Base-by-base conservation (phyloP, 495 filamentous ascomycete species). In the Aspergillus haitiensis region DNA sequence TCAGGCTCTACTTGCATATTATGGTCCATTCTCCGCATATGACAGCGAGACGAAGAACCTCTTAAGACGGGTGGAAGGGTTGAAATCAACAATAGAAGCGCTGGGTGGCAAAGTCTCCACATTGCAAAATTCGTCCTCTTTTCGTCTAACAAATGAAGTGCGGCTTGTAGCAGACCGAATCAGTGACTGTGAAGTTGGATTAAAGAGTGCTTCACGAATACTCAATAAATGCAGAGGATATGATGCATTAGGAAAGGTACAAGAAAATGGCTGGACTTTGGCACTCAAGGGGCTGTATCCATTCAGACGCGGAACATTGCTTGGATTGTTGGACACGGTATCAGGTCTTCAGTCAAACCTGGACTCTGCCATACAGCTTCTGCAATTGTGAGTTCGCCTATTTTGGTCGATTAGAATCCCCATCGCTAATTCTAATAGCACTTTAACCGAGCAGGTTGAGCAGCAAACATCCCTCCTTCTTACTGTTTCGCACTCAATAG, bases 1-100 rank as follows among this genome's bases (percentile, higher is more conserved):
- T 33, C 59, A 68, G 35, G 61, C 59, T 10, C 52, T 72, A 0
- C 3, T 63, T 6, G 40, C 58, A 11, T 72, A 67, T 40, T 68
- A 65, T 40, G 58, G 54, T 1, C 33, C 63, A 8, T 70, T 49
- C 34, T 55, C 52, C n/a, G 42, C 35, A 6, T 59, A 63, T n/a
- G 34, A 59, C 50, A n/a, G 56, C 27, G 44, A 70, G 13, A 64
- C 37, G 37, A 52, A 62, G 11, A 16, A 33, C 3, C 42, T 59
- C 34, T 27, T 45, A 13, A 31, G 27, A 5, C 39, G 45, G 13
- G 52, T 55, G 16, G 31, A 35, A 11, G 56, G 35, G 15, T 34
- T 62, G 33, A 37, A 51, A 10, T 35, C 47, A 11, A 56, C 34
- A 15, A 33, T 56, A 2, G 21, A 34, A 33, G 40, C 18, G 1